These are phyloP conservation scores for Hemileccinum impolitum DNA, from an alignment of 768 basidiomycete species.

Conservation along the genomic window DNA sequence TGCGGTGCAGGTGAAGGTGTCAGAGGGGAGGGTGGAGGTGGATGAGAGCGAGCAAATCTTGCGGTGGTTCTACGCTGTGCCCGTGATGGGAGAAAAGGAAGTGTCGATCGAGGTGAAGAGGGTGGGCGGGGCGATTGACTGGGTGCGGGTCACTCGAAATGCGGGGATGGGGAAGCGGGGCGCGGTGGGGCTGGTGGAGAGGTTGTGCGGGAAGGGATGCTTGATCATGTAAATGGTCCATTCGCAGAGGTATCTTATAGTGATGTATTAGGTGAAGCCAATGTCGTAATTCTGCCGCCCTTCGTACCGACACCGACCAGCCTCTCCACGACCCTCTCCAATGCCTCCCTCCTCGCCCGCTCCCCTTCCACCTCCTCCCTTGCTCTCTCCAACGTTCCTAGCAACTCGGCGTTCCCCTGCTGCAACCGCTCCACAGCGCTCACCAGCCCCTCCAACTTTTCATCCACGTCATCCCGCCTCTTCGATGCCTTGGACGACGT, in stretches of 20 bases:
- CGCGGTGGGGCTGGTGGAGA: conserved; percentile 6
- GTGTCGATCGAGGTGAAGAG: conserved; percentile 42
- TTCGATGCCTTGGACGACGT: conserved; percentile 64
- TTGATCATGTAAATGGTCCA: conserved; percentile 20
- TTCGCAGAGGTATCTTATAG: conserved; percentile 8
- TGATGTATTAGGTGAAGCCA: conserved; percentile 9
- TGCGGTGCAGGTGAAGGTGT: conserved; percentile 41
- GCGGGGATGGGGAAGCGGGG: neutral
- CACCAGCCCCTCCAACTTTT: conserved; percentile 59
- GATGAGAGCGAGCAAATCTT: conserved; percentile 50
- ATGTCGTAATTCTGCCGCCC: no score
- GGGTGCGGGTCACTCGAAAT: neutral
- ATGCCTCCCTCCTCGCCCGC: conserved; percentile 52
- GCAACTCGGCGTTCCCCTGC: conserved; percentile 36
- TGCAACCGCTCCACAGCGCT: conserved; percentile 45
- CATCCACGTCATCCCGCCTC: conserved; percentile 70
- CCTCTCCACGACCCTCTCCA: conserved; percentile 61
- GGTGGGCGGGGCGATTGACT: conserved; percentile 39
- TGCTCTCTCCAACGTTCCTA: conserved; percentile 41
- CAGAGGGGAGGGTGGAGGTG: conserved; percentile 46
- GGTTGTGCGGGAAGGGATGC: conserved; percentile 18
- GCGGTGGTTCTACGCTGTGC: conserved; percentile 46
- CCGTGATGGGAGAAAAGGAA: conserved; percentile 25
- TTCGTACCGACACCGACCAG: conserved; percentile 62
- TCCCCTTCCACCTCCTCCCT: conserved; percentile 40